Base-by-base conservation (phyloP, 106 monocot species). In the Dendrobium huoshanense region DNA sequence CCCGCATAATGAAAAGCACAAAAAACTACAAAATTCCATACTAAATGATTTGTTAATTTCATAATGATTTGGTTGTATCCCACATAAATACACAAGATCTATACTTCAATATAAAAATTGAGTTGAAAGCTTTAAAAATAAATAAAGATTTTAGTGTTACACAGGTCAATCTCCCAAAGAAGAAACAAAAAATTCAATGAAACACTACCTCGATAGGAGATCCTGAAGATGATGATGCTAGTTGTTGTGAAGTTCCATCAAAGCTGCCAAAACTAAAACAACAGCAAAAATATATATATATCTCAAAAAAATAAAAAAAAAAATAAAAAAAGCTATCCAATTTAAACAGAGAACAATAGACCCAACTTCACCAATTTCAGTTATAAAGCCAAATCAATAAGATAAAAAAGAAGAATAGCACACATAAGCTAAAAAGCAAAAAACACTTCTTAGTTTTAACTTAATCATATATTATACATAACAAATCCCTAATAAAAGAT, bases 201-300 rank as follows among this genome's bases (percentile, higher is more conserved):
- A 82, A 16, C 45, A 41, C 40, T 93, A 96, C 96, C 94, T 96
- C 92, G 44, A 55, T 81, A 19, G 31, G 41, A 67, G 80, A 58
- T 55, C 22, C 80, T 73, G 91, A 90, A 59, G 94, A 89, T 72
- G 91, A 84, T 54, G 91, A 77, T 78, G 61, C 43, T 2, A 80
- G 87, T 44, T 87, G 85, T 29, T 72, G 40, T 54, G 75, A n/a
- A 65, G 86, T 79, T 51, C 81, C 88, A 80, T 84, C 85, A 83
- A 88, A 90, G 85, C 20, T 68, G 51, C 85, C 70, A 81, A 75
- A 27, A 41, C 18, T 20, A 43, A 37, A 44, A 67, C 86, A 77
- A 81, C 67, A 47, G 7, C 17, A 17, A 4, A n/a, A n/a, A n/a
- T n/a, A 37, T 2, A 70, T 70, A 37, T 33, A 11, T 22, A 70